phyloP scores from a whole-genome alignment of 257 asterid genomes.

The Oldenlandia corymbosa region DNA sequence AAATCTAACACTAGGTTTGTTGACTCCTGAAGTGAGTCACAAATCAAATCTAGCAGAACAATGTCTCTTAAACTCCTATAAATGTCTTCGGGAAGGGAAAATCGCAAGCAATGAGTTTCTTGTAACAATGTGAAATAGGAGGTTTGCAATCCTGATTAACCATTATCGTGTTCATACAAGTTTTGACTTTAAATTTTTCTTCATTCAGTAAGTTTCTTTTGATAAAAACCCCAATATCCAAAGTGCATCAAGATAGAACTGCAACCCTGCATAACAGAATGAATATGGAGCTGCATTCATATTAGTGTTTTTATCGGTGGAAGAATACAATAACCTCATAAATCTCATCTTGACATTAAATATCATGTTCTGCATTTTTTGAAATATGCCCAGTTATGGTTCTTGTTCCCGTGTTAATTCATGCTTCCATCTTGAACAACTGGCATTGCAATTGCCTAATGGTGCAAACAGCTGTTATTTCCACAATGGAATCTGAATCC shows the following conservation, averaged over 20 bases:
- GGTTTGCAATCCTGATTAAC: too few species aligned
- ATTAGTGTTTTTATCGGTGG: not conserved
- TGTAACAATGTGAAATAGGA: not conserved
- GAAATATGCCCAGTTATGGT: too few species aligned
- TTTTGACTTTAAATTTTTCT: not conserved
- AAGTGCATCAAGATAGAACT: not conserved
- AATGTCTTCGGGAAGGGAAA: not conserved
- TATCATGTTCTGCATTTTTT: too few species aligned
- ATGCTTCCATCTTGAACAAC: not conserved
- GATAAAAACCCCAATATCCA: not conserved
- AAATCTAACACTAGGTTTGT: too few species aligned
- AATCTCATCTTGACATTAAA: not conserved
- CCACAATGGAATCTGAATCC: not conserved
- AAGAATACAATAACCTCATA: not conserved
- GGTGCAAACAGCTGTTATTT: not conserved
- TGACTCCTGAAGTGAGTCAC: not conserved
- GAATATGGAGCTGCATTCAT: not conserved
- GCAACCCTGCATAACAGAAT: not conserved
- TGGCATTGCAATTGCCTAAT: slow-evolving; percentile 1
- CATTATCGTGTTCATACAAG: too few species aligned
- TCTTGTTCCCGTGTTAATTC: not conserved
- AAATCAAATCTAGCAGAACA: not conserved
- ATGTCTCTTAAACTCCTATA: not conserved
- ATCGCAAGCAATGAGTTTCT: not conserved
- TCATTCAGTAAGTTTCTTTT: not conserved